phyloP scores from a whole-genome alignment of 768 basidiomycete genomes.

The Russula sp. region DNA sequence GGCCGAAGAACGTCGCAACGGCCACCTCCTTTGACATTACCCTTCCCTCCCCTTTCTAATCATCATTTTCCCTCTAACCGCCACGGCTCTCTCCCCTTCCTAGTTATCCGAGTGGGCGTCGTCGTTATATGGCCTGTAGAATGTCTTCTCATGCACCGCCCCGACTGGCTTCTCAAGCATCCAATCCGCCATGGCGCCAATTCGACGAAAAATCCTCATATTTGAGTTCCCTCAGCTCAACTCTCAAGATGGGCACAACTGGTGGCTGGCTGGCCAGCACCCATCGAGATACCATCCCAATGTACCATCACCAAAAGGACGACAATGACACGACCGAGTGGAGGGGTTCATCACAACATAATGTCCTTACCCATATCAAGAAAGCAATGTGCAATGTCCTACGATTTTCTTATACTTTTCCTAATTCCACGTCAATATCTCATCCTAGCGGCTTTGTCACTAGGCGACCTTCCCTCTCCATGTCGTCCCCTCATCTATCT shows the following conservation, averaged over 20 bases:
- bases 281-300: constrained; percentile 1
- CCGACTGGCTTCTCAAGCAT: constrained; percentile 4
- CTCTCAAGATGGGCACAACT: constrained; percentile 12
- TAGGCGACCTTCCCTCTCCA: not conserved
- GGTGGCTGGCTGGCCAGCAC: constrained; percentile 19
- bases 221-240: constrained; percentile 18
- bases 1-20: too few relatives aligned
- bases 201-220: constrained; percentile 14
- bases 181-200: constrained; percentile 17
- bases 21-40: not conserved
- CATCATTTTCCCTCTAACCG: not conserved
- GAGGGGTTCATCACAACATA: not conserved
- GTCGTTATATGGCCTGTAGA: not conserved
- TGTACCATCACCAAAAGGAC: constrained; percentile 2
- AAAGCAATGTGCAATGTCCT: constrained; percentile 10
- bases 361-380: constrained; percentile 1
- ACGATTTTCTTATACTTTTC: constrained; percentile 10
- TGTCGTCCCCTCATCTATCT: not conserved
- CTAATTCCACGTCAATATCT: not conserved
- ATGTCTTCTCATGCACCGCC: constrained; percentile 14
- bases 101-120: not conserved
- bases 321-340: not conserved
- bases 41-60: not conserved
- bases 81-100: not conserved
- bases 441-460: not conserved